Conservation (phyloP, 768 basidiomycete species). For the Termitomyces sp. region DNA sequence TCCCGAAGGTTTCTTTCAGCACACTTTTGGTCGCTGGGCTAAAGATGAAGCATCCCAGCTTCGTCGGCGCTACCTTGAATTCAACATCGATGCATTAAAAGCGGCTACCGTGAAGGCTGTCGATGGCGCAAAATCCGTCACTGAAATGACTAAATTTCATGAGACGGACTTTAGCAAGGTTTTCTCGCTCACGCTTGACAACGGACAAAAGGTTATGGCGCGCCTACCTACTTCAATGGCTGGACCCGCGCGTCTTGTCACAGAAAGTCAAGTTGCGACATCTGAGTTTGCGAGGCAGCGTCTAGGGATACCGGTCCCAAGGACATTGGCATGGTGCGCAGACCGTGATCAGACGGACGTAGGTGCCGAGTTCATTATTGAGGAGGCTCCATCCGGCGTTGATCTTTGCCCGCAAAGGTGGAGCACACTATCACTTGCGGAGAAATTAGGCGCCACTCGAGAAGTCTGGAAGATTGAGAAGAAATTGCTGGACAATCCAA, state of each 20-base stretch:
- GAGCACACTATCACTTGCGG: neutral
- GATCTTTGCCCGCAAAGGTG: neutral
- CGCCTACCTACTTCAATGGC: slow-evolving; percentile 1
- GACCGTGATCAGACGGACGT: slow-evolving; percentile 1
- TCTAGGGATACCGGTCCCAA: slow-evolving; percentile 1
- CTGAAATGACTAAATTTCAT: neutral
- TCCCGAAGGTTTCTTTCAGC: neutral
- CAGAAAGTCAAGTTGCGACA: slow-evolving; percentile 7
- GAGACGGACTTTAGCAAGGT: slow-evolving; percentile 2
- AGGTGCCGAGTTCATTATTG: slow-evolving; percentile 6
- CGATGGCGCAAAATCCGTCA: neutral
- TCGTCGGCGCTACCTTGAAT: neutral
- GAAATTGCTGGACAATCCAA: neutral
- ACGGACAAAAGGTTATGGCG: slow-evolving; percentile 2
- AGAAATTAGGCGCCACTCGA: neutral
- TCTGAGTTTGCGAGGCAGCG: slow-evolving; percentile 2
- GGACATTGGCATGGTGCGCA: neutral
- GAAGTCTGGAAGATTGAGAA: neutral
- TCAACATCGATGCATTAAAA: neutral
- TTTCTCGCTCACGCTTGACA: slow-evolving; percentile 2
- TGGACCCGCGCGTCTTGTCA: neutral
- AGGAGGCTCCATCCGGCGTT: neutral
- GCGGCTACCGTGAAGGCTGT: neutral
- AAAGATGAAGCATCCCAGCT: neutral
- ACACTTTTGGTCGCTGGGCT: neutral